These are phyloP conservation scores for Limtongia smithiae DNA, from an alignment of 805 yeast genomes.

Conservation along the genomic window DNA sequence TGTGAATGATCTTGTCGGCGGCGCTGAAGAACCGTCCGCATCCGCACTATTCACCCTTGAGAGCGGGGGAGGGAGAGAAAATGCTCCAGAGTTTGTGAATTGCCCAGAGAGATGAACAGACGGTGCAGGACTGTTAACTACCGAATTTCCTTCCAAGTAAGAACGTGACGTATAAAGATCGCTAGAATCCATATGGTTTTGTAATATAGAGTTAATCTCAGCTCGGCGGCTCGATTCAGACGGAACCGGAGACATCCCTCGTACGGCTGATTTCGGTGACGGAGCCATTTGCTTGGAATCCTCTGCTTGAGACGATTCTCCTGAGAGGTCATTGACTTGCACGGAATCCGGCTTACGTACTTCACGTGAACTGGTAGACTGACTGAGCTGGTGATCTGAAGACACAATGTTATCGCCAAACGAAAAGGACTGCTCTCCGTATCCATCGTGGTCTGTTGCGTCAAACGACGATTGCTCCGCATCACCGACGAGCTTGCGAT, in stretches of 20 bases:
- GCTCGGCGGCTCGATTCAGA: no score
- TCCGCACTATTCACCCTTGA: slow-evolving; percentile 1
- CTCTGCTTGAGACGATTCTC: no score
- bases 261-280: no score
- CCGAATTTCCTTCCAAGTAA: no score
- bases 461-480: background rate
- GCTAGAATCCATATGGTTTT: slow-evolving; percentile 21
- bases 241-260: no score
- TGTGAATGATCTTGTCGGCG: background rate
- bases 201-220: slow-evolving; percentile 20
- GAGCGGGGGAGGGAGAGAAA: background rate
- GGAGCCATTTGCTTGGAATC: no score
- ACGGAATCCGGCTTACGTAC: no score
- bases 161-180: slow-evolving; percentile 11
- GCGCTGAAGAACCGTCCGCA: background rate
- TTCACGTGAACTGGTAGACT: no score
- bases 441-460: no score
- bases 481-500: slow-evolving; percentile 15
- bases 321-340: no score
- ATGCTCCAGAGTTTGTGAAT: background rate
- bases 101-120: background rate
- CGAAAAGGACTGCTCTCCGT: background rate
- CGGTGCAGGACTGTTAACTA: no score
- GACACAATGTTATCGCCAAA: background rate
- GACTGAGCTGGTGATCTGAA: no score